A percentile compares a stretch with the other conserved stretches of the same genome.
Evolutionary conservation across 106 monocot genomes (phyloP).

Genomic region (Apostasia shenzhenica): DNA sequence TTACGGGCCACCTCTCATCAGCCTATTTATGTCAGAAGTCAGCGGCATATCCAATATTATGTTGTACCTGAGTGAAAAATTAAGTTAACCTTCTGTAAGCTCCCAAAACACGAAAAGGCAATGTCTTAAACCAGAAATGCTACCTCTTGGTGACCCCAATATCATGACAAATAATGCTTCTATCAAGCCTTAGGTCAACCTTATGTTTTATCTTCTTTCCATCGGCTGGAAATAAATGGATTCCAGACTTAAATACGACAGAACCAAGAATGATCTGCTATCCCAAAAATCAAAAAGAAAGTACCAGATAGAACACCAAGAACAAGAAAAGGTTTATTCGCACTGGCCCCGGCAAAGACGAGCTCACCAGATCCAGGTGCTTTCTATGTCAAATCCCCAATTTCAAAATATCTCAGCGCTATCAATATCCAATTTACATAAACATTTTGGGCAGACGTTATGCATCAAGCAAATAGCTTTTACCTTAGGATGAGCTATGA

Average conservation of each 20-base stretch:
- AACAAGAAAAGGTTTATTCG: slow-evolving; percentile 41
- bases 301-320: slow-evolving; percentile 49
- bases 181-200: slow-evolving; percentile 39
- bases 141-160: slow-evolving; percentile 46
- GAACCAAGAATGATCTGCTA: background rate
- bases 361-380: slow-evolving; percentile 52
- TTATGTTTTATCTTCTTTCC: slow-evolving; percentile 38
- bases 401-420: too few species aligned
- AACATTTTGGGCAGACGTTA: background rate
- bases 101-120: background rate
- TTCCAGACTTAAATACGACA: background rate
- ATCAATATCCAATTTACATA: background rate
- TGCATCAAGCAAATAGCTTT: background rate
- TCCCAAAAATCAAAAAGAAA: background rate
- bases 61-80: slow-evolving; percentile 25
- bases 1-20: slow-evolving; percentile 31
- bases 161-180: slow-evolving; percentile 44
- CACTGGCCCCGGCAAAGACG: slow-evolving; percentile 32
- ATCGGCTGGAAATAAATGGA: slow-evolving; percentile 33
- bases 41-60: slow-evolving; percentile 45
- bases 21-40: slow-evolving; percentile 27
- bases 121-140: slow-evolving; percentile 13
- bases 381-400: slow-evolving; percentile 14
- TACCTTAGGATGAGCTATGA: slow-evolving; percentile 52
- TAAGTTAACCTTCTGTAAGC: background rate